Conservation (phyloP, 2,329 filamentous ascomycete genomes). For the Cladosporium sp. region DNA sequence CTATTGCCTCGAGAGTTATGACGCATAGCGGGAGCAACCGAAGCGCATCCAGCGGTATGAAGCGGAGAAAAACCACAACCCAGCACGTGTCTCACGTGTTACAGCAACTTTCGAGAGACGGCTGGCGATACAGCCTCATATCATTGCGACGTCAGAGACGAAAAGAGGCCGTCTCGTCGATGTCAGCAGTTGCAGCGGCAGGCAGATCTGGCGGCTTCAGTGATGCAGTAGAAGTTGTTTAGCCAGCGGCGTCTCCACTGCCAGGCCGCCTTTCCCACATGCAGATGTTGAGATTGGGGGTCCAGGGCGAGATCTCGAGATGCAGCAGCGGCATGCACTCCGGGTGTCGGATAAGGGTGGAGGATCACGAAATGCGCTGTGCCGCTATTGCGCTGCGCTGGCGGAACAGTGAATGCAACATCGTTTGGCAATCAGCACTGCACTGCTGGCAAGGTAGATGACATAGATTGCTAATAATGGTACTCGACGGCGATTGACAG, state of each 20-base stretch:
- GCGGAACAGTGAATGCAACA: neutral
- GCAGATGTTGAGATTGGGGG: constrained; percentile 3
- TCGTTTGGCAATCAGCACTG: neutral
- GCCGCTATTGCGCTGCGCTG: neutral
- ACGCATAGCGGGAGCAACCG: constrained; percentile 4
- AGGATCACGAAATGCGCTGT: constrained; percentile 8
- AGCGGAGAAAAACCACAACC: neutral
- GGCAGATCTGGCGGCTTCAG: neutral
- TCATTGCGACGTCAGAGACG: constrained; percentile 6
- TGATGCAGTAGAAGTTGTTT: constrained; percentile 9
- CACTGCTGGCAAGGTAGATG: neutral
- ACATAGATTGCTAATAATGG: neutral
- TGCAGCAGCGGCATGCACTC: neutral
- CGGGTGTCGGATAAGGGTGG: constrained; percentile 2
- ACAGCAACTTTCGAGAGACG: neutral
- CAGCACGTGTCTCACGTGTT: neutral
- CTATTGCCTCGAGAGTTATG: constrained; percentile 2
- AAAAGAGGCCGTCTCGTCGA: neutral
- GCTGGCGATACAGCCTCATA: neutral
- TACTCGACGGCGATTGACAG: neutral
- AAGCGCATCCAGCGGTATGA: neutral
- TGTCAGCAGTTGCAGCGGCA: neutral
- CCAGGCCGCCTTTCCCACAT: constrained; percentile 3
- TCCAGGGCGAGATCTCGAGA: neutral
- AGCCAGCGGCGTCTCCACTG: neutral